These are phyloP conservation scores for Syncephalastrum monosporum DNA, from an alignment of 371 early-diverging fungal genomes.

Conservation along the genomic window DNA sequence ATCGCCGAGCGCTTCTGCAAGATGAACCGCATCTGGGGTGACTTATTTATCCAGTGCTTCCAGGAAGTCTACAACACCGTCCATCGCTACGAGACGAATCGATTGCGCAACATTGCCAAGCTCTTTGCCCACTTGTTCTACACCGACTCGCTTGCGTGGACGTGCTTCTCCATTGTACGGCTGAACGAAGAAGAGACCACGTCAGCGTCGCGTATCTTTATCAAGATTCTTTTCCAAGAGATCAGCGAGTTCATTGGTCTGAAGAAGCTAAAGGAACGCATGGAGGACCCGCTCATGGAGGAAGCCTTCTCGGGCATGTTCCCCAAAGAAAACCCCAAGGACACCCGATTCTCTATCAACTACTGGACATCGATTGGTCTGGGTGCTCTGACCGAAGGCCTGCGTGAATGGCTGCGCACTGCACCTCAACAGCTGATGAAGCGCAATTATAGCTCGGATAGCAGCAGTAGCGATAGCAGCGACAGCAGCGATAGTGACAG, in stretches of 20 bases:
- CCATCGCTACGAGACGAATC: conserved; percentile 93
- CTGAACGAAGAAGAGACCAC: conserved; percentile 94
- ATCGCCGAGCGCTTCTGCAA: conserved; percentile 95
- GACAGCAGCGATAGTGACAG: conserved; percentile 11
- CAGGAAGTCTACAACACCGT: conserved; percentile 85
- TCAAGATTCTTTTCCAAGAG: conserved; percentile 94
- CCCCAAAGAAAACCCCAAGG: conserved; percentile 84
- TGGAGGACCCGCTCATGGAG: conserved; percentile 64
- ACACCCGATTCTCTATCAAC: conserved; percentile 96
- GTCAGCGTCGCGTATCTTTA: conserved; percentile 94
- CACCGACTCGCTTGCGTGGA: conserved; percentile 87
- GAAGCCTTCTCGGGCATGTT: conserved; percentile 84
- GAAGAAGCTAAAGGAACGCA: conserved; percentile 71
- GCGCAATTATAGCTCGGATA: conserved; percentile 22
- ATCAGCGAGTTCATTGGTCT: conserved; percentile 85
- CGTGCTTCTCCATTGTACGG: conserved; percentile 74
- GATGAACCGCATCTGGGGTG: conserved; percentile 78
- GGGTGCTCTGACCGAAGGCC: conserved; percentile 90
- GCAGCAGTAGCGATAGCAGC: conserved; percentile 15
- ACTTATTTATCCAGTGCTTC: conserved; percentile 75
- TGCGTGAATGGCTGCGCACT: conserved; percentile 81
- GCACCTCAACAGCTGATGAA: conserved; percentile 59
- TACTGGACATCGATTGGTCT: conserved; percentile 95
- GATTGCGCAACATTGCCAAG: conserved; percentile 90
- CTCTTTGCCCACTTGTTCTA: conserved; percentile 89